A percentile compares a stretch with the other conserved stretches of the same genome.
Evolutionary conservation across 371 early-diverging fungal species (phyloP).

Genomic region (Mucor sp.): DNA sequence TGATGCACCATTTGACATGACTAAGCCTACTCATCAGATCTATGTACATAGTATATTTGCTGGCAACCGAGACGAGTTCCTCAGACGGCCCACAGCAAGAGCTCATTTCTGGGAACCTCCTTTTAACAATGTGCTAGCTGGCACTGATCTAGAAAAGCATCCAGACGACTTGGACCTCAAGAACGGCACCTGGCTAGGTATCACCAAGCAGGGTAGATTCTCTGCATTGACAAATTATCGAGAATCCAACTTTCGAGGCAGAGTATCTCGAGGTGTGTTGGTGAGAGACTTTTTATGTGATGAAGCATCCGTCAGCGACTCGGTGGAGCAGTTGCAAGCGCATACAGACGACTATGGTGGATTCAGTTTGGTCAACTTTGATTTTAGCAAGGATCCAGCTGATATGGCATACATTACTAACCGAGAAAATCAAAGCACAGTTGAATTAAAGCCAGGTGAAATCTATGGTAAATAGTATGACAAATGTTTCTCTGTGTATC

Average conservation of each 20-base stretch:
- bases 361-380: slow-evolving; percentile 56
- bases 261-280: slow-evolving; percentile 55
- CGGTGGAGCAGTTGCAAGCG: slow-evolving; percentile 26
- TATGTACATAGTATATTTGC: slow-evolving; percentile 56
- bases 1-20: not conserved
- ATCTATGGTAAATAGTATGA: slow-evolving; percentile 38
- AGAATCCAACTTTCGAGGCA: slow-evolving; percentile 44
- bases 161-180: slow-evolving; percentile 15
- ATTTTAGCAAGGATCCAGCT: slow-evolving; percentile 30
- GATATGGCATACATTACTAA: slow-evolving; percentile 45
- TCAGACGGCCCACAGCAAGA: slow-evolving; percentile 50
- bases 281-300: slow-evolving; percentile 44
- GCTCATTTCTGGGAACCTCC: slow-evolving; percentile 59
- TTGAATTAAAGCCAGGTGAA: slow-evolving; percentile 19
- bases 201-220: slow-evolving; percentile 52
- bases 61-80: slow-evolving; percentile 63
- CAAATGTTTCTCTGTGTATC: not conserved
- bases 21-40: not conserved
- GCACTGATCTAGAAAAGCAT: slow-evolving; percentile 40
- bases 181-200: slow-evolving; percentile 65
- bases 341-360: slow-evolving; percentile 48
- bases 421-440: slow-evolving; percentile 32
- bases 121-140: slow-evolving; percentile 38
- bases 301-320: slow-evolving; percentile 16
- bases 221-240: slow-evolving; percentile 63